Evolutionary conservation across 768 basidiomycete species (phyloP).

Genomic region (Pleurotus sapidus): DNA sequence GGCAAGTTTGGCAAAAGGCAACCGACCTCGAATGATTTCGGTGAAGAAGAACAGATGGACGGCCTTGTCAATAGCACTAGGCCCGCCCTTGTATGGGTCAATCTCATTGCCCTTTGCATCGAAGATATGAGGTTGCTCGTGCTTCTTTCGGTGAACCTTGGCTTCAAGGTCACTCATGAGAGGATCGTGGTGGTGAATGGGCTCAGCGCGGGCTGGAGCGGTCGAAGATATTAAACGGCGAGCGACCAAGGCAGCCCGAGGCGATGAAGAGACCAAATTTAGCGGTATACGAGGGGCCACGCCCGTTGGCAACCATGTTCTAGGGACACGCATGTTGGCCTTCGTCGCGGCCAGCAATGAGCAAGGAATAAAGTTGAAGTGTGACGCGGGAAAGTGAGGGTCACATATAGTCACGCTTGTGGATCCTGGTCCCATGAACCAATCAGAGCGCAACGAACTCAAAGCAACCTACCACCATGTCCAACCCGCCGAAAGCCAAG

Average conservation of each 20-base stretch:
- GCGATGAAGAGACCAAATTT: slow-evolving; percentile 24
- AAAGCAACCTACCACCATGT: slow-evolving; percentile 36
- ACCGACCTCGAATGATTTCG: slow-evolving; percentile 91
- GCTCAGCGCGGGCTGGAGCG: slow-evolving; percentile 34
- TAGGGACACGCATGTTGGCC: slow-evolving; percentile 29
- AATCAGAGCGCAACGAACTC: slow-evolving; percentile 42
- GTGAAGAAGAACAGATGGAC: slow-evolving; percentile 98
- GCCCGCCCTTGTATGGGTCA: slow-evolving; percentile 74
- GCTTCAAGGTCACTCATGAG: slow-evolving; percentile 35
- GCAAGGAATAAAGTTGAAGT: slow-evolving; percentile 19
- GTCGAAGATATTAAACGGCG: slow-evolving; percentile 53
- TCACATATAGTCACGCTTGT: slow-evolving; percentile 27
- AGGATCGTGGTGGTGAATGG: slow-evolving; percentile 25
- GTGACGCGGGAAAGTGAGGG: slow-evolving; percentile 31
- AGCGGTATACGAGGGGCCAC: slow-evolving; percentile 43
- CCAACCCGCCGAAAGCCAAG: slow-evolving; percentile 51
- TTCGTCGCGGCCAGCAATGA: slow-evolving; percentile 39
- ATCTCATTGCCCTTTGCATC: slow-evolving; percentile 50
- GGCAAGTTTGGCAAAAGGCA: neutral
- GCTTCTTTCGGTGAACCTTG: slow-evolving; percentile 15
- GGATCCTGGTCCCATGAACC: slow-evolving; percentile 28
- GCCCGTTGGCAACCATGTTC: slow-evolving; percentile 48
- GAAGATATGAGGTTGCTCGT: slow-evolving; percentile 13
- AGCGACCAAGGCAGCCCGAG: slow-evolving; percentile 35
- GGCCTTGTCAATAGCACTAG: slow-evolving; percentile 93